Base-by-base conservation (phyloP, 176 grass and related monocot genomes). In the Chrysopogon serrulatus region DNA sequence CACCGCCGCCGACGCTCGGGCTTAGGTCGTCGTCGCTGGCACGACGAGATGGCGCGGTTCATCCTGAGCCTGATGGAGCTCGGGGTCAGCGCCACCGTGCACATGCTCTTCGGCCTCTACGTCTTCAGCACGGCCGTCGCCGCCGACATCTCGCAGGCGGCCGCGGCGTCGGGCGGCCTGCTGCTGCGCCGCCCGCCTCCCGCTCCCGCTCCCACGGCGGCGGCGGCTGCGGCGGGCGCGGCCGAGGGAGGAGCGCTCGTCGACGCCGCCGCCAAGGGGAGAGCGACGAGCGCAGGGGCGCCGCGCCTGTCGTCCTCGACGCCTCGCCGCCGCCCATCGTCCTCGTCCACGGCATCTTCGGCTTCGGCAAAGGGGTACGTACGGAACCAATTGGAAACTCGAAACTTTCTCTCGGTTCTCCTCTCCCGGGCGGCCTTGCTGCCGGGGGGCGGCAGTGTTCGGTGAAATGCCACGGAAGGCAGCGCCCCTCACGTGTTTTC, bases 331-430 rank as follows among this genome's bases (percentile, higher is more conserved):
- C 96, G 16, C 96, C 96, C 19, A 96, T 98, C 82, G 93, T 98
- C 37, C 76, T 98, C 64, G 96, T 98, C 70, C 93, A 98, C 84
- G 96, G 96, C 60, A 98, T 98, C 74, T 98, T 98, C 80, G 96
- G 96, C 17, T 98, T 98, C 76, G 96, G 96, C 56, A 94, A 99
- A 59, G 96, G 96, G 93, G 96, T 98, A 86, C 27, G 90, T 60
- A 21, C n/a, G n/a, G n/a, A 14, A 1, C 27, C 23, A 1, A n/a
- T 27, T 44, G 19, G 12, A 35, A 10, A 42, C n/a, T 23, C 2
- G 41, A 43, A 43, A 43, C 18, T 43, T 0, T 47, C 19, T 19
- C 10, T 44, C 24, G 27, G 4, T 26, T 27, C 0, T 48, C 2
- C 0, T 48, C 2, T 10, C 17, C 24, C 7, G 1, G 12, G 5